phyloP scores from a whole-genome alignment of 1,284 basidiomycete genomes.

The Boletellus deceptivus region DNA sequence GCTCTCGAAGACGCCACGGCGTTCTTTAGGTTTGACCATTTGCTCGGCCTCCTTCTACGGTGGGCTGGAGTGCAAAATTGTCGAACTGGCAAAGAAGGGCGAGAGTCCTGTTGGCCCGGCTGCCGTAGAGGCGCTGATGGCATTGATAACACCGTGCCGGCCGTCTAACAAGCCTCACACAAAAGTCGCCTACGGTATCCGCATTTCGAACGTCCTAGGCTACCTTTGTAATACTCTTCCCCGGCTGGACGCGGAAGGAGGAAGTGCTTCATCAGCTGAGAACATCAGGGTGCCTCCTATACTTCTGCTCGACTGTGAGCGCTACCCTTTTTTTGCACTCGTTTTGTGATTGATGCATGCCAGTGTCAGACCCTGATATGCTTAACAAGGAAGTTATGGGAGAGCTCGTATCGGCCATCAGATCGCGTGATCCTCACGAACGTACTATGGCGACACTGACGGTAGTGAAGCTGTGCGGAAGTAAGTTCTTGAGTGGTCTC shows the following conservation, averaged over 20 bases:
- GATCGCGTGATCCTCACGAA: background rate
- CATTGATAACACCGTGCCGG: conserved; percentile 1
- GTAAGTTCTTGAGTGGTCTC: background rate
- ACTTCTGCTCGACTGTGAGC: conserved; percentile 1
- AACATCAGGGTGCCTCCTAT: too few relatives aligned
- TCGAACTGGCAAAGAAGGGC: background rate
- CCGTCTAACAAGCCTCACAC: background rate
- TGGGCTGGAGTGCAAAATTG: background rate
- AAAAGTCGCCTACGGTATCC: background rate
- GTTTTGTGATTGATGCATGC: background rate
- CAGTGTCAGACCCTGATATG: background rate
- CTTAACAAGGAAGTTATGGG: conserved; percentile 1
- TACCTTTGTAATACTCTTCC: conserved; percentile 9
- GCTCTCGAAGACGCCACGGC: too few relatives aligned
- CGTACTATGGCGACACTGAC: conserved; percentile 6
- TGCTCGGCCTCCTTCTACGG: background rate
- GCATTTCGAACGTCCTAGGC: conserved; percentile 2
- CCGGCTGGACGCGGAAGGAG: conserved; percentile 10
- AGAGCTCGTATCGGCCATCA: background rate
- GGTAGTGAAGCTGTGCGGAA: conserved; percentile 10
- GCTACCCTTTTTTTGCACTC: background rate
- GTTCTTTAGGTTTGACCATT: background rate
- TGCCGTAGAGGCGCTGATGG: conserved; percentile 4
- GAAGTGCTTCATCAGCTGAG: background rate
- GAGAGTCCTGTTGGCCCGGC: background rate